Percentiles rank a stretch among this genome's conserved stretches.
phyloP scores from a whole-genome alignment of 1,139 yeast genomes.

The Eremothecium sinecaudum region DNA sequence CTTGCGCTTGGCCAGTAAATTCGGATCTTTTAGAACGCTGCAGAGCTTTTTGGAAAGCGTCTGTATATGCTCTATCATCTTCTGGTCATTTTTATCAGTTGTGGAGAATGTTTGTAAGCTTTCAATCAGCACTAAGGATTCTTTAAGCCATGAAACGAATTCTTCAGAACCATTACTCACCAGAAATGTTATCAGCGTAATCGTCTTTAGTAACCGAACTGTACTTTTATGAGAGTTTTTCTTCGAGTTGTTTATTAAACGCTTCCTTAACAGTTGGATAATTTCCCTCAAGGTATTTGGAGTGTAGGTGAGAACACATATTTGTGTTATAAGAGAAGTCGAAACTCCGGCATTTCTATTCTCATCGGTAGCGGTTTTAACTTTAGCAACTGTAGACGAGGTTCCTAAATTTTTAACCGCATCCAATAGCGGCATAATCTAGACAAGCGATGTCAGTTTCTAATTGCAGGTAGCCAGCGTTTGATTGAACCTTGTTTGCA shows the following conservation, averaged over 20 bases:
- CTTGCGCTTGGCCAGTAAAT: slow-evolving; percentile 22
- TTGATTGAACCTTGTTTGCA: no score
- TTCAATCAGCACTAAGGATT: slow-evolving; percentile 17
- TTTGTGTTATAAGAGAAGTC: slow-evolving; percentile 29
- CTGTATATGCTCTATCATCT: slow-evolving; percentile 21
- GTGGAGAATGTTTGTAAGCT: slow-evolving; percentile 14
- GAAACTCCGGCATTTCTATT: slow-evolving; percentile 26
- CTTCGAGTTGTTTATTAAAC: slow-evolving; percentile 20
- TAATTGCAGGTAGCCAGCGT: no score
- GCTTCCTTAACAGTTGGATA: slow-evolving; percentile 22
- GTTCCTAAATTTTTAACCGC: slow-evolving; percentile 1
- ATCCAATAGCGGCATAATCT: slow-evolving; percentile 1
- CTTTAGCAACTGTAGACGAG: slow-evolving; percentile 23
- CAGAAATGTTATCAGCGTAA: slow-evolving; percentile 25
- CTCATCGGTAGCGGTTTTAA: slow-evolving; percentile 27
- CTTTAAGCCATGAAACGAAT: slow-evolving; percentile 24
- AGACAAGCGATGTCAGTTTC: no score
- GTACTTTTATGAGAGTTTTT: slow-evolving; percentile 22
- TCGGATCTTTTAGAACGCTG: slow-evolving; percentile 19
- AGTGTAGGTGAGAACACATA: slow-evolving; percentile 28
- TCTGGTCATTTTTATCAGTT: slow-evolving; percentile 14
- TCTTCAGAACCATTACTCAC: slow-evolving; percentile 28
- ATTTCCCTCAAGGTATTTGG: slow-evolving; percentile 27
- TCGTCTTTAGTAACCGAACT: slow-evolving; percentile 25
- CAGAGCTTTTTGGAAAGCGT: slow-evolving; percentile 16